phyloP scores from a whole-genome alignment of 2,329 filamentous ascomycete species.

The Dichotomopilus funicola region DNA sequence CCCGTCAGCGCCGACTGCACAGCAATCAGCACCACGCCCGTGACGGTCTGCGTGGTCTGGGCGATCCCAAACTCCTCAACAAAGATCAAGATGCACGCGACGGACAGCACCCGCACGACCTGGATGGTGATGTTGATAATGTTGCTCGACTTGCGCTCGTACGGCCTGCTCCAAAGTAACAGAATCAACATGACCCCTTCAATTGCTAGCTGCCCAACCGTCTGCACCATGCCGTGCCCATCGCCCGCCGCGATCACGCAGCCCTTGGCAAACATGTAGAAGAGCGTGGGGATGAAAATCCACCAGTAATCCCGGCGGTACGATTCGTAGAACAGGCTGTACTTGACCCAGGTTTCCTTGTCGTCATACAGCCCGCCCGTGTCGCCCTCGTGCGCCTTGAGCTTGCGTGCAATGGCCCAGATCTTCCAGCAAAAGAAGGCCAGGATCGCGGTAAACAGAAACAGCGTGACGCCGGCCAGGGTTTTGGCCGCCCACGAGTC shows the following conservation, averaged over 20 bases:
- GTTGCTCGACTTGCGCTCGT: conserved; percentile 78
- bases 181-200: conserved; percentile 74
- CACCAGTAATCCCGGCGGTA: conserved; percentile 97
- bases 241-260: conserved; percentile 78
- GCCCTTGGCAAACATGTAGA: conserved; percentile 88
- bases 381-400: conserved; percentile 71
- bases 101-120: conserved; percentile 79
- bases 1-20: conserved; percentile 81
- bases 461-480: conserved; percentile 75
- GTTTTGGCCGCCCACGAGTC: conserved; percentile 90
- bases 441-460: conserved; percentile 73
- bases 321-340: conserved; percentile 93
- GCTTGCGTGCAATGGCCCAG: conserved; percentile 64
- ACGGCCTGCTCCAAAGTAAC: conserved; percentile 79
- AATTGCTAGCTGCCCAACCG: conserved; percentile 70
- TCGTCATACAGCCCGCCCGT: conserved; percentile 71
- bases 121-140: conserved; percentile 93
- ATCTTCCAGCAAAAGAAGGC: conserved; percentile 81
- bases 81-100: conserved; percentile 84
- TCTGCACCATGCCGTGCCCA: conserved; percentile 77
- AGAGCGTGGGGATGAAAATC: conserved; percentile 82
- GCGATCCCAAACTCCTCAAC: conserved; percentile 86
- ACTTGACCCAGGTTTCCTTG: conserved; percentile 87
- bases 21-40: conserved; percentile 87
- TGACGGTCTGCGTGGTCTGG: conserved; percentile 89